phyloP scores from a whole-genome alignment of 352 stramenopile genomes.

The Phytophthora tubulina region DNA sequence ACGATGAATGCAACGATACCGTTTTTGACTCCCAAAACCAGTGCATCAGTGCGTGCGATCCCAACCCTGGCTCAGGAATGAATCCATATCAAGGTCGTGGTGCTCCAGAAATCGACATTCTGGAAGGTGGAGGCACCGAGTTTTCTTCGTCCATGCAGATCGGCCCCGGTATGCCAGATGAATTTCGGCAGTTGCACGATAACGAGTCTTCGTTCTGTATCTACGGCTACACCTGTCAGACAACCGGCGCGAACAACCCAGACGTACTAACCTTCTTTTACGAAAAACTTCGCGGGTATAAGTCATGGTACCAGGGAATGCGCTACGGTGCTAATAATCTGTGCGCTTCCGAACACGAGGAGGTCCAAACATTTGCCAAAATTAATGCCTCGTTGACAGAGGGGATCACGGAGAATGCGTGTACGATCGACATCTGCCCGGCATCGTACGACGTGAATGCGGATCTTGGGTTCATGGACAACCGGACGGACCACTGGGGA shows the following conservation, averaged over 20 bases:
- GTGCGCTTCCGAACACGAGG: constrained; percentile 30
- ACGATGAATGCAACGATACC: constrained; percentile 88
- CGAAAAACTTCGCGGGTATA: constrained; percentile 27
- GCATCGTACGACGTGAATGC: constrained; percentile 58
- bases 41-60: constrained; percentile 91
- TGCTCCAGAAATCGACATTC: constrained; percentile 68
- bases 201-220: constrained; percentile 12
- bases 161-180: constrained; percentile 61
- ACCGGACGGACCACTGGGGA: constrained; percentile 34
- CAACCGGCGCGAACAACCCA: constrained; percentile 47
- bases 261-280: constrained; percentile 51
- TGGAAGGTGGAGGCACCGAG: constrained; percentile 26
- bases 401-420: constrained; percentile 59
- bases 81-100: constrained; percentile 89
- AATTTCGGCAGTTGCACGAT: constrained; percentile 52
- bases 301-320: constrained; percentile 68
- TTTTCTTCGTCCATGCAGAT: constrained; percentile 59
- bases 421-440: constrained; percentile 45
- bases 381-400: constrained; percentile 42
- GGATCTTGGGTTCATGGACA: constrained; percentile 42
- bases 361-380: constrained; percentile 22
- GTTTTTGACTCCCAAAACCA: constrained; percentile 64
- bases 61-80: constrained; percentile 91
- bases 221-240: constrained; percentile 32
- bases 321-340: constrained; percentile 67